Evolutionary conservation across 257 asterid genomes (phyloP), one percentile per base, ranked within the genome.

Genomic region (Schizonepeta tenuifolia): DNA sequence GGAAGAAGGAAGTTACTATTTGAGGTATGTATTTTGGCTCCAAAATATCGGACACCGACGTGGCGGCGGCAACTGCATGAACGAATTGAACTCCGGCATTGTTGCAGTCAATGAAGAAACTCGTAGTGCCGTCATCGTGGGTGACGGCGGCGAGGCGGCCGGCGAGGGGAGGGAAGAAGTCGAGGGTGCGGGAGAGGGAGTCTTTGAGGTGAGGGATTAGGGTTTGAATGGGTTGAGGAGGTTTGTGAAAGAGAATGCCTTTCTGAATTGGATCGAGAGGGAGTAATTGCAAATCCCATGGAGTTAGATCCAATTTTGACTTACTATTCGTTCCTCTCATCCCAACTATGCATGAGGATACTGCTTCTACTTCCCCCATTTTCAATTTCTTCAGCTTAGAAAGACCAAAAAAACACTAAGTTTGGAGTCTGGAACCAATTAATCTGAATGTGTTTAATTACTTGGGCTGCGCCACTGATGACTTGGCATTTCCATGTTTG

Each of bases 181-280:
- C 24, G 60, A 89, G 85, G 0, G 89, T 33, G 2, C 50, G 78
- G 15, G 89, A 76, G 62, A 88, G 90, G 31, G 91, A 74, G 49
- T 17, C n/a, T 53, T 85, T 83, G 21, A 89, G 88, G 76, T 72
- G 79, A 10, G 76, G 12, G 33, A 80, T 53, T 31, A 82, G 14
- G 62, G 22, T 31, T 18, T 66, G 36, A n/a, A n/a, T 10, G 59
- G 66, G 6, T 22, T 26, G 10, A 11, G 69, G 82, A 8, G 72
- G 82, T 5, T 74, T 69, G 61, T 26, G 44, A 8, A 70, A 70
- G 1, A 79, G 10, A 22, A 79, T 6, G 15, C 83, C 80, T 21
- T 44, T 75, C 13, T 70, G 80, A 40, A 79, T 56, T 0, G 69
- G 70, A 10, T 15, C 53, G 31, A 63, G 15, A 0, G 13, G 38